Conservation (phyloP, 345 rosid genomes). For the Eucalyptus cloeziana region DNA sequence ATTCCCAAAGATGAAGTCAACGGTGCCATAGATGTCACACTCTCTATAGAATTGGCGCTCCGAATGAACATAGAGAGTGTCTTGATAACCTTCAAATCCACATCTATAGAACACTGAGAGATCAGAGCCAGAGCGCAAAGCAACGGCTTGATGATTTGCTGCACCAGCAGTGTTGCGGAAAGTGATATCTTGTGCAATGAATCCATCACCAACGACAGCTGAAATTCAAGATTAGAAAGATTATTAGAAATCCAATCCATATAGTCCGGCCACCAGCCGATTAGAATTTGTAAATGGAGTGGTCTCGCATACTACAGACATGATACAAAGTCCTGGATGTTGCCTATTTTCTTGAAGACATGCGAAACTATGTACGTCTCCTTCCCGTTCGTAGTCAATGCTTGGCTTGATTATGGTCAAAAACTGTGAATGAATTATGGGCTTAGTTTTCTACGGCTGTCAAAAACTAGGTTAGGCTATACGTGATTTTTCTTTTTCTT, state of each 20-base stretch:
- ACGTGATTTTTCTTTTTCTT: not conserved
- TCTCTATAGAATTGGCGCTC: conserved; percentile 58
- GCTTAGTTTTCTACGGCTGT: not conserved
- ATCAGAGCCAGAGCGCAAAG: conserved; percentile 60
- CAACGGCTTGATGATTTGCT: conserved; percentile 51
- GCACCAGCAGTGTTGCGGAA: not conserved
- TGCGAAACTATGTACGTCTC: not conserved
- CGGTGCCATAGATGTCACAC: conserved; percentile 50
- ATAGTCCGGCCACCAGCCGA: not conserved
- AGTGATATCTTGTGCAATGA: not conserved
- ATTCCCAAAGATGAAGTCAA: conserved; percentile 53
- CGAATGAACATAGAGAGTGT: conserved; percentile 60
- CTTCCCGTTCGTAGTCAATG: not conserved
- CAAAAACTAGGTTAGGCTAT: not conserved
- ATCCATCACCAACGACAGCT: not conserved
- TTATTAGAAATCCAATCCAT: not conserved
- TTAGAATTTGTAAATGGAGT: not conserved
- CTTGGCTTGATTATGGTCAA: not conserved
- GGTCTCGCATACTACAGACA: not conserved
- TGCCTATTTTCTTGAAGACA: not conserved
- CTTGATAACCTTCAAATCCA: conserved; percentile 57
- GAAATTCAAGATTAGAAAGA: not conserved
- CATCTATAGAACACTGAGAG: conserved; percentile 54
- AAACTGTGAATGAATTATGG: not conserved
- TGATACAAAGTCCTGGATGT: not conserved